Percentiles rank a stretch among this genome's conserved stretches.
Evolutionary conservation across 495 filamentous ascomycete genomes (phyloP).

Genomic region (Penicillium robsamsonii): DNA sequence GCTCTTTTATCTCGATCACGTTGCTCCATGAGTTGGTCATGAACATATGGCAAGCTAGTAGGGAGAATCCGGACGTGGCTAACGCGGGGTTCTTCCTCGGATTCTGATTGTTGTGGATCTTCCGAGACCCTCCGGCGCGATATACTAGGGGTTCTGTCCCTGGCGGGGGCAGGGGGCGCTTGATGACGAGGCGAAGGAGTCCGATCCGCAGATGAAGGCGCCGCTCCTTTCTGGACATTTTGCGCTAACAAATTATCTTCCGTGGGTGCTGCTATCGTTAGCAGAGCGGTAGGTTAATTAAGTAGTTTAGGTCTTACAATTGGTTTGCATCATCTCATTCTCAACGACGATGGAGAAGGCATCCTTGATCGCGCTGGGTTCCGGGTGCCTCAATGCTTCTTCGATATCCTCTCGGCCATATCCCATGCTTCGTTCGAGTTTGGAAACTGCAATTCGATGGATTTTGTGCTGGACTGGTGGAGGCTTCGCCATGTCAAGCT

Average conservation of each 20-base stretch:
- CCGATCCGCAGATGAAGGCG: slow-evolving; percentile 22
- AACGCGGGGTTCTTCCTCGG: slow-evolving; percentile 42
- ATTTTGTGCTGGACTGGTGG: slow-evolving; percentile 80
- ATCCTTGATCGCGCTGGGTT: slow-evolving; percentile 97
- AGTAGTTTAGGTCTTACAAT: slow-evolving; percentile 55
- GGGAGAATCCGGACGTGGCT: slow-evolving; percentile 88
- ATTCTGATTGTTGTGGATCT: slow-evolving; percentile 27
- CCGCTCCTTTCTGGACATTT: slow-evolving; percentile 23
- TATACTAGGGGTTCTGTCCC: slow-evolving; percentile 23
- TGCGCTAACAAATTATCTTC: slow-evolving; percentile 41
- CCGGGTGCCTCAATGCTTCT: slow-evolving; percentile 84
- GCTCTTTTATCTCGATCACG: slow-evolving; percentile 46
- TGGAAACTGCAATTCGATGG: slow-evolving; percentile 85
- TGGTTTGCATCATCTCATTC: slow-evolving; percentile 95
- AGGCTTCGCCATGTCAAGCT: slow-evolving; percentile 74
- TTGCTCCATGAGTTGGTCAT: slow-evolving; percentile 82
- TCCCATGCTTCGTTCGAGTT: slow-evolving; percentile 96
- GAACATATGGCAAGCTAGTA: slow-evolving; percentile 84
- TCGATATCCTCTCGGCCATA: slow-evolving; percentile 94
- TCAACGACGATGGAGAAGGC: slow-evolving; percentile 96
- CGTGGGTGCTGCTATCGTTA: slow-evolving; percentile 36
- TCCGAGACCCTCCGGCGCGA: slow-evolving; percentile 30
- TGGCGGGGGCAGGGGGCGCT: slow-evolving; percentile 16
- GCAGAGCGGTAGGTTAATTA: slow-evolving; percentile 6
- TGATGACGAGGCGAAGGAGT: slow-evolving; percentile 25